A percentile compares a stretch with the other conserved stretches of the same genome.
phyloP scores from a whole-genome alignment of 345 rosid genomes.

The Adansonia digitata region DNA sequence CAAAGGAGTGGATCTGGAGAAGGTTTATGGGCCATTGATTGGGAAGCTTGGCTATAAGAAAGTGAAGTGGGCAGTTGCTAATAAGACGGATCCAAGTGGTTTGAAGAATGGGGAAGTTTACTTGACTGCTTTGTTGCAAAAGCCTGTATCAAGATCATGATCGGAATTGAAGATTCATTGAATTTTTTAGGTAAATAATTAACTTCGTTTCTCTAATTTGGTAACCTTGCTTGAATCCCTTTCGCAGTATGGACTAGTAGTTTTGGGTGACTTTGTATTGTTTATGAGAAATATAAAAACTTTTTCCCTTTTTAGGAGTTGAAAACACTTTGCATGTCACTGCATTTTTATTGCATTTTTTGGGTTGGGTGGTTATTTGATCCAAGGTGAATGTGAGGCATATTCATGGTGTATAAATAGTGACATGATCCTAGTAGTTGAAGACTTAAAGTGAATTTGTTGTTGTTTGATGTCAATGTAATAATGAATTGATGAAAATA shows the following conservation, averaged over 20 bases:
- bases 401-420: neutral
- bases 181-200: neutral
- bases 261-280: neutral
- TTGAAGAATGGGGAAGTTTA: slow-evolving; percentile 81
- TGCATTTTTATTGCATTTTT: neutral
- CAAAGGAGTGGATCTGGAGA: slow-evolving; percentile 61
- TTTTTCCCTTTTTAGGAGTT: neutral
- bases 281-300: neutral
- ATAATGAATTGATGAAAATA: neutral
- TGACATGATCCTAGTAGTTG: neutral
- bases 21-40: slow-evolving; percentile 72
- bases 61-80: slow-evolving; percentile 87
- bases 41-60: slow-evolving; percentile 85
- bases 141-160: slow-evolving; percentile 62
- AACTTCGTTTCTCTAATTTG: neutral
- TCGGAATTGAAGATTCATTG: slow-evolving; percentile 17
- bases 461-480: neutral
- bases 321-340: neutral
- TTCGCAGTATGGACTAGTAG: neutral
- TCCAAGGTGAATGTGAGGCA: neutral
- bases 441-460: neutral
- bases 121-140: slow-evolving; percentile 84
- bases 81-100: slow-evolving; percentile 62
- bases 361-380: neutral
- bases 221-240: neutral